Evolutionary conservation across 208 protist species (phyloP).

Genomic region (Plasmodiophora brassicae): DNA sequence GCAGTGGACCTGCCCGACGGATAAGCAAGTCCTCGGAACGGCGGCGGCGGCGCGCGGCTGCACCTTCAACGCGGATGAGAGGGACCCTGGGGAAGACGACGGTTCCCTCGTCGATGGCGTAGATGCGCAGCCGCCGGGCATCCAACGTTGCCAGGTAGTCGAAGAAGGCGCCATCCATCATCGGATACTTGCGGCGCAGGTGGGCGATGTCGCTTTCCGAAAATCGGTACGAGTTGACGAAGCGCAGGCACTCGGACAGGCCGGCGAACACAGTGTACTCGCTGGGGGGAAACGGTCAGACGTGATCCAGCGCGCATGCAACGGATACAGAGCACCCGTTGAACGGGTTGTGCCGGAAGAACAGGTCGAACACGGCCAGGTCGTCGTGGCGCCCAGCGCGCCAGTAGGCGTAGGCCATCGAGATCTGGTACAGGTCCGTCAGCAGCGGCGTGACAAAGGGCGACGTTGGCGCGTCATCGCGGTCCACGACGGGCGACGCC

Average conservation of each 20-base stretch:
- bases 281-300: neutral
- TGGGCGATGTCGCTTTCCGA: slow-evolving; percentile 34
- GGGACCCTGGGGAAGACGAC: slow-evolving; percentile 41
- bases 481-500: no score
- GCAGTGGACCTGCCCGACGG: neutral
- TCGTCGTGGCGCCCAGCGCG: neutral
- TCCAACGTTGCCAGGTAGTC: slow-evolving; percentile 45
- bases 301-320: neutral
- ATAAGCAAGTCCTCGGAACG: neutral
- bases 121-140: slow-evolving; percentile 19
- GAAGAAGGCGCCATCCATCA: slow-evolving; percentile 23
- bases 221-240: slow-evolving; percentile 40
- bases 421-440: slow-evolving; percentile 43
- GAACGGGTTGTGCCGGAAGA: slow-evolving; percentile 46
- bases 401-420: slow-evolving; percentile 47
- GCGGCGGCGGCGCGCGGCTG: neutral
- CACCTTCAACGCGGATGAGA: slow-evolving; percentile 50
- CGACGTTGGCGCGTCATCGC: neutral
- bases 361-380: slow-evolving; percentile 38
- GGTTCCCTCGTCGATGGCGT: slow-evolving; percentile 43
- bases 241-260: slow-evolving; percentile 36
- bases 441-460: slow-evolving; percentile 27
- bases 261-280: slow-evolving; percentile 52
- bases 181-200: neutral
- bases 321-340: slow-evolving; percentile 1